phyloP scores from a whole-genome alignment of 371 early-diverging fungal genomes.

The Rhizopus stolonifer region DNA sequence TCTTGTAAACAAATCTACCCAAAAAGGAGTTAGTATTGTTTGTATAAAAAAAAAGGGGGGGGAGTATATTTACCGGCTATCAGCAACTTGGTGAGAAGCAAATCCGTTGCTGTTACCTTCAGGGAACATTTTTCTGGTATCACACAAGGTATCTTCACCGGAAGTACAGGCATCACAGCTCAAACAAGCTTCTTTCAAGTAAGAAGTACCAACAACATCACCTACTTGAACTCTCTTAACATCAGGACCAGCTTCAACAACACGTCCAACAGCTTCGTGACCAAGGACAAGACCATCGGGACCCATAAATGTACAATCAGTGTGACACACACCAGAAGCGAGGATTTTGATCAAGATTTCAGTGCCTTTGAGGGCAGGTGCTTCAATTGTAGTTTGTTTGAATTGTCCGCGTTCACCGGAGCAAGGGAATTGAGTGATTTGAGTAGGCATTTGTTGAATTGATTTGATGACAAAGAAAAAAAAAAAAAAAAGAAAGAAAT shows the following conservation, averaged over 20 bases:
- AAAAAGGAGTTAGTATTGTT: neutral
- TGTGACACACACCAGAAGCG: constrained; percentile 59
- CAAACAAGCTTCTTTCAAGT: constrained; percentile 45
- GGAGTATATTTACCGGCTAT: constrained; percentile 29
- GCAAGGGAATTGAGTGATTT: constrained; percentile 14
- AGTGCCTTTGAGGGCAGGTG: constrained; percentile 10
- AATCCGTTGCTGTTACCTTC: constrained; percentile 47
- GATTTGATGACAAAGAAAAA: too few species aligned
- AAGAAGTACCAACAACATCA: constrained; percentile 51
- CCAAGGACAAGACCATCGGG: constrained; percentile 36
- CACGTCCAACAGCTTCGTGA: constrained; percentile 52
- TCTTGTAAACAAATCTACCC: constrained; percentile 44
- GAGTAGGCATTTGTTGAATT: neutral
- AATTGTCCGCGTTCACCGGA: constrained; percentile 19
- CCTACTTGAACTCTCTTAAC: constrained; percentile 49
- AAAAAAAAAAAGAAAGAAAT: too few species aligned
- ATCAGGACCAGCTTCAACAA: constrained; percentile 38
- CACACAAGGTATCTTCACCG: constrained; percentile 50
- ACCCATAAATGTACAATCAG: constrained; percentile 39
- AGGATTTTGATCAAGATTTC: constrained; percentile 44
- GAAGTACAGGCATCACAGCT: constrained; percentile 41
- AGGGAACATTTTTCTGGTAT: constrained; percentile 44
- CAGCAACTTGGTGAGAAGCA: constrained; percentile 46
- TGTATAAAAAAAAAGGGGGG: neutral
- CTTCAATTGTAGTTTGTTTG: constrained; percentile 16